Evolutionary conservation across 116 monocot genomes (phyloP).

Genomic region (Iris pallida): DNA sequence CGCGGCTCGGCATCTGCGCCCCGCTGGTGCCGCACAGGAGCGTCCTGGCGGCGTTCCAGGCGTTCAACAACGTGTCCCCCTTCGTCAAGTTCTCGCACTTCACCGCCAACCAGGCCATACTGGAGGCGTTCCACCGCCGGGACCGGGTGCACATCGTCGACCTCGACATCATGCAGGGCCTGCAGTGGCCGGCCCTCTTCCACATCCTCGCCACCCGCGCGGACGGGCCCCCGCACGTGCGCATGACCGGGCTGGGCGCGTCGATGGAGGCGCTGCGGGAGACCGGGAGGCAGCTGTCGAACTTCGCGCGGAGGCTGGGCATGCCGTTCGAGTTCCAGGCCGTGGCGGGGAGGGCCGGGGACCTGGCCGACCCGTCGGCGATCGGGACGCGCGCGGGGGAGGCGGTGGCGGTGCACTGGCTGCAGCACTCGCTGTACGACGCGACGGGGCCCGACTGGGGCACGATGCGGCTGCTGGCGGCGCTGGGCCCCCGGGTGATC

Average conservation of each 20-base stretch:
- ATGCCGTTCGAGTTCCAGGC: slow-evolving; percentile 44
- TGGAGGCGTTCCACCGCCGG: slow-evolving; percentile 25
- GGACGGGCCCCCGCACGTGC: slow-evolving; percentile 32
- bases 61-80: slow-evolving; percentile 32
- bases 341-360: slow-evolving; percentile 12
- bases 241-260: slow-evolving; percentile 28
- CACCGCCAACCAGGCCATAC: slow-evolving; percentile 54
- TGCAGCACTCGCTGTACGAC: slow-evolving; percentile 40
- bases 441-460: slow-evolving; percentile 18
- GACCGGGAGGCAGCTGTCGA: slow-evolving; percentile 34
- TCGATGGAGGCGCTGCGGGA: slow-evolving; percentile 19
- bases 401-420: slow-evolving; percentile 50
- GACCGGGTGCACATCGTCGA: slow-evolving; percentile 41
- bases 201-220: slow-evolving; percentile 30
- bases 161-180: slow-evolving; percentile 47
- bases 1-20: slow-evolving; percentile 9
- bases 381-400: slow-evolving; percentile 16
- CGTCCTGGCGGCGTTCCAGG: slow-evolving; percentile 23
- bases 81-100: slow-evolving; percentile 49
- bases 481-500: slow-evolving; percentile 23
- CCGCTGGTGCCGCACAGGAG: slow-evolving; percentile 10
- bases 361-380: slow-evolving; percentile 8
- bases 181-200: slow-evolving; percentile 49
- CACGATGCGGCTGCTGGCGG: slow-evolving; percentile 24
- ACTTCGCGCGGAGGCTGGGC: slow-evolving; percentile 35